Base-by-base conservation (phyloP, 257 asterid genomes). In the Nicotiana attenuata region DNA sequence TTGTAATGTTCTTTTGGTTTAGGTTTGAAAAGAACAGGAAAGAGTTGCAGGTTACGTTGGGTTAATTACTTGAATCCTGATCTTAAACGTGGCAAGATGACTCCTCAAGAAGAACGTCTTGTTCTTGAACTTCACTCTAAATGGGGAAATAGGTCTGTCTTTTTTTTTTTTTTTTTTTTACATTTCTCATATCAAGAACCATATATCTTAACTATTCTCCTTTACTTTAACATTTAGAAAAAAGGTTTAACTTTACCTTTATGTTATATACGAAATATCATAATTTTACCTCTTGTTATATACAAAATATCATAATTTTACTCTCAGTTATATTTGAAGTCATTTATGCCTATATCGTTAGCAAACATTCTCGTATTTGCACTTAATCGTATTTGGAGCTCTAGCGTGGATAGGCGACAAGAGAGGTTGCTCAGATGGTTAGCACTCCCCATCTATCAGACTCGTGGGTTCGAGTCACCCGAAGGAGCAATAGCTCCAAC, bases 1-100 rank as follows among this genome's bases (percentile, higher is more conserved):
- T 41, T 41, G 47, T 41, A 41, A 41, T 41, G 47, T 41, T 41
- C 47, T 41, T 41, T 41, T 41, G 47, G 47, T 7, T 53, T 84
- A 94, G 97, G 97, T 81, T 91, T 92, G 20, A 94, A 88, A 86
- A 92, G 98, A 84, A 92, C 93, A 19, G 98, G 98, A 71, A 94
- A 94, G 73, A 94, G 98, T 82, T 94, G 97, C 88, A 91, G 98
- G 83, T 76, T 94, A 76, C 89, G 98, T 80, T 94, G 98, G 97
- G 67, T 94, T 84, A 94, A 94, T 85, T 94, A 94, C 83, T 86
- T 94, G 81, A 93, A 94, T 80, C 98, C 98, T n/a, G 96, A 91
- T 78, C 87, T 92, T 52, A 94, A 93, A 80, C 89, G 92, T 10
- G 97, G 98, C 63, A 90, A 93, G 64, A 91, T 94, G 77, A 88